Percentiles rank a stretch among this genome's conserved stretches.
Conservation (phyloP, 768 basidiomycete genomes). For the Flagelloscypha sp. region DNA sequence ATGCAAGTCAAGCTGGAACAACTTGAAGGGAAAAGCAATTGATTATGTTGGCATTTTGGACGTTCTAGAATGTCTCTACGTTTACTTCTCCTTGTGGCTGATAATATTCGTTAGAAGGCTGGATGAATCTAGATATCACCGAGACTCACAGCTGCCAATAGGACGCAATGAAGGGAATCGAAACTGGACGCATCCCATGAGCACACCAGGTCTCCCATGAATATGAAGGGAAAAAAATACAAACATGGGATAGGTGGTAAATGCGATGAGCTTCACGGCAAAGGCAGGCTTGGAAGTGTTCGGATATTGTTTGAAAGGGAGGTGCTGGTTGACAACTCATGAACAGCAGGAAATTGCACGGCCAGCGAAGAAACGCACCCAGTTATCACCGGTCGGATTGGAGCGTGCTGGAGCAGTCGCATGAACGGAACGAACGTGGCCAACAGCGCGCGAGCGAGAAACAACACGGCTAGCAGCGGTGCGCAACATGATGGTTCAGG, state of each 20-base stretch:
- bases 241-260: slow-evolving; percentile 13
- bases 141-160: slow-evolving; percentile 54
- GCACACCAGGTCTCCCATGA: slow-evolving; percentile 38
- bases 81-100: slow-evolving; percentile 33
- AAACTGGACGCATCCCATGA: slow-evolving; percentile 50
- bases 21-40: slow-evolving; percentile 1
- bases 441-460: neutral
- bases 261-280: slow-evolving; percentile 22
- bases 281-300: slow-evolving; percentile 43
- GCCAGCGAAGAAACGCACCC: slow-evolving; percentile 31
- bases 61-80: too few species aligned
- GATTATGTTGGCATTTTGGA: too few species aligned
- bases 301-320: slow-evolving; percentile 49
- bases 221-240: slow-evolving; percentile 23
- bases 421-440: slow-evolving; percentile 22
- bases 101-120: slow-evolving; percentile 4
- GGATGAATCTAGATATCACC: slow-evolving; percentile 2
- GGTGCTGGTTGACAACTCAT: slow-evolving; percentile 30
- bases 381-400: slow-evolving; percentile 48
- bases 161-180: slow-evolving; percentile 61
- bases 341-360: slow-evolving; percentile 4
- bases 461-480: slow-evolving; percentile 5
- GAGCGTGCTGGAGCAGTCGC: slow-evolving; percentile 35
- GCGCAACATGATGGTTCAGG: slow-evolving; percentile 4
- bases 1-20: slow-evolving; percentile 6